Percentiles rank a stretch among this genome's conserved stretches.
phyloP scores from a whole-genome alignment of 129 eudicot genomes.

The Tanacetum coccineum region DNA sequence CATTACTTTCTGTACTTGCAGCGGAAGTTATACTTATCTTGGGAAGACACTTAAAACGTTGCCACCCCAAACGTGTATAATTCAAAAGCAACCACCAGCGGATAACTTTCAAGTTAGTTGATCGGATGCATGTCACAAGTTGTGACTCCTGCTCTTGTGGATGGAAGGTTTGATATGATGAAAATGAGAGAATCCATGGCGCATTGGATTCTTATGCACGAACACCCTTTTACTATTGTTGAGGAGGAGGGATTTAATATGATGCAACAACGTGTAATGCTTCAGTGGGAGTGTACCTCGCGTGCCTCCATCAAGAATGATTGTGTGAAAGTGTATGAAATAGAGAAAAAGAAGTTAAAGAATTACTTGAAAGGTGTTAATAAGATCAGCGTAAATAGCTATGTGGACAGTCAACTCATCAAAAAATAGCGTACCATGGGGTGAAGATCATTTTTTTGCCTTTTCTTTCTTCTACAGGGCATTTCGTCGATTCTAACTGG shows the following conservation, averaged over 20 bases:
- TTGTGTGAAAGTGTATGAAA: constrained; percentile 5
- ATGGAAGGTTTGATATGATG: constrained; percentile 18
- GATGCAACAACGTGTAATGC: constrained; percentile 6
- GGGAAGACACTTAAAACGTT: not conserved
- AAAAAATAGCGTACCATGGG: constrained; percentile 13
- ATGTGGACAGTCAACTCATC: constrained; percentile 13
- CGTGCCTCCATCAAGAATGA: not conserved
- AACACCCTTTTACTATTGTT: not conserved
- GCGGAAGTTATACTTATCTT: no score
- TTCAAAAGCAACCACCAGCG: constrained; percentile 8
- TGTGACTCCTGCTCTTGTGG: not conserved
- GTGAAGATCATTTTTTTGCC: no score
- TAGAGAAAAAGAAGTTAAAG: constrained; percentile 12
- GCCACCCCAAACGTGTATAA: not conserved
- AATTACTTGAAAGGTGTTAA: not conserved
- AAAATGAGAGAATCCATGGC: constrained; percentile 2
- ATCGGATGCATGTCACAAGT: not conserved
- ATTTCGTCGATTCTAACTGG: not conserved
- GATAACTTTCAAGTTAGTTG: constrained; percentile 3
- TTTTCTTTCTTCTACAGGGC: not conserved
- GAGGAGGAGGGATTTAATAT: constrained; percentile 14
- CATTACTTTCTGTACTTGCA: no score
- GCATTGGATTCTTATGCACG: constrained; percentile 10
- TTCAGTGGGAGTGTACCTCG: not conserved
- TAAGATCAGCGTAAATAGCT: constrained; percentile 4